Evolutionary conservation across 2,329 filamentous ascomycete species (phyloP), one percentile per base, ranked within the genome.

Genomic region (Apiospora arundinis): DNA sequence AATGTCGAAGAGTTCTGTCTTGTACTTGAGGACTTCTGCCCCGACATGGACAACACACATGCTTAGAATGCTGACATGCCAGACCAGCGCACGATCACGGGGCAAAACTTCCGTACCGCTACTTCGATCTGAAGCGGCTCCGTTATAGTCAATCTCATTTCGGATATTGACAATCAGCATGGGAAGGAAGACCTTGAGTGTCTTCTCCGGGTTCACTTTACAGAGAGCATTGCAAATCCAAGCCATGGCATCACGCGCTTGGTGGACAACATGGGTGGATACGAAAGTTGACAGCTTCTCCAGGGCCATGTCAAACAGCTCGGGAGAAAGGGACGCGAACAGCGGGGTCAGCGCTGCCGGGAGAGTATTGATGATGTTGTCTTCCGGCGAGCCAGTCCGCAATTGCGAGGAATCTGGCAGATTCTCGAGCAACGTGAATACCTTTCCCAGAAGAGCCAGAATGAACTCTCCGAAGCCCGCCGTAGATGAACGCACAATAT

Each of bases 11-110:
- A 99, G 89, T 68, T 98, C 93, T 68, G 94, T 87, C 82, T 95
- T 94, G 86, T 97, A 97, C 73, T 92, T 92, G 72, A 99, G 87
- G 18, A 98, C 93, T 75, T 96, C 93, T 74, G 92, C 91, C 45
- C 96, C 96, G 65, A 99, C 95, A 78, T 99, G 96, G 3, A 99
- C 96, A 28, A 98, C 94, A 72, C 94, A 96, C 95, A 99, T 99
- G 79, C 95, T 97, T 6, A 99, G 89, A 86, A 99, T 95, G 82
- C 94, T 97, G 72, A 98, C 90, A 79, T 98, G 94, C 97, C 97
- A 99, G 0, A 99, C 95, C 21, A 99, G 85, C 4, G 94, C 96
- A 70, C 96, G 89, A 80, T 99, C 96, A 75, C 96, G 90, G 11
- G 96, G 96, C 23, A 99, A 87, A 60, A 98, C 95, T 81, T 99